phyloP scores from a whole-genome alignment of 805 yeast species.

The Barnettozyma sucrosica region DNA sequence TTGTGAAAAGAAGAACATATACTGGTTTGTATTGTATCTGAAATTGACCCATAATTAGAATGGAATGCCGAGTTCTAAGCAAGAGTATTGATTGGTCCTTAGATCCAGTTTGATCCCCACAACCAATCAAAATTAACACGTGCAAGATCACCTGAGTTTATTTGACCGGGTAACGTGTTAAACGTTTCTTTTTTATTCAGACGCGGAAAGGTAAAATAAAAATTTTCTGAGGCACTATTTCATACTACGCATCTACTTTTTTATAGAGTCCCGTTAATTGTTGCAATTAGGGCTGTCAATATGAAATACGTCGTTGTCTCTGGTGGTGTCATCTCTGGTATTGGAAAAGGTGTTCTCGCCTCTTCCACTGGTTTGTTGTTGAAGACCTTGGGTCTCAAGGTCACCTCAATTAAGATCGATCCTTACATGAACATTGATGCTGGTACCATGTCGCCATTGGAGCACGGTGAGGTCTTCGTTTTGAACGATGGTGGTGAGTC shows the following conservation, averaged over 20 bases:
- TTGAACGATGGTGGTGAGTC: constrained; percentile 99
- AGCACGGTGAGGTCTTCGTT: constrained; percentile 98
- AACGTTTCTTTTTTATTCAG: neutral
- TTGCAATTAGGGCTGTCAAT: neutral
- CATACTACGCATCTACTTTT: neutral
- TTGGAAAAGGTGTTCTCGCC: constrained; percentile 98
- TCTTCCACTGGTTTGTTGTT: constrained; percentile 93
- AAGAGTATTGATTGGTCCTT: too few species aligned
- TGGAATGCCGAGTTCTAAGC: too few species aligned
- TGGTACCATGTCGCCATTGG: constrained; percentile 98
- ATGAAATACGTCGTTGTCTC: constrained; percentile 99
- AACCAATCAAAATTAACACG: too few species aligned
- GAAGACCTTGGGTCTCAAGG: constrained; percentile 90
- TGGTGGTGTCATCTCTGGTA: constrained; percentile 99
- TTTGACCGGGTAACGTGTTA: neutral
- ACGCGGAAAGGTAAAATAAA: neutral
- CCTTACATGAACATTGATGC: constrained; percentile 99
- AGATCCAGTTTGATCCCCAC: neutral
- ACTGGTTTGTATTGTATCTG: too few species aligned
- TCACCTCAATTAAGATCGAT: constrained; percentile 95
- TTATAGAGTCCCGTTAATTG: constrained; percentile 4
- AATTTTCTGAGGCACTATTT: neutral
- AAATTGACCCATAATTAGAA: too few species aligned
- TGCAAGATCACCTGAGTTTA: neutral
- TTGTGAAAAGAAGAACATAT: neutral